Base-by-base conservation (phyloP, 1,284 basidiomycete species). In the Volvariella volvacea region DNA sequence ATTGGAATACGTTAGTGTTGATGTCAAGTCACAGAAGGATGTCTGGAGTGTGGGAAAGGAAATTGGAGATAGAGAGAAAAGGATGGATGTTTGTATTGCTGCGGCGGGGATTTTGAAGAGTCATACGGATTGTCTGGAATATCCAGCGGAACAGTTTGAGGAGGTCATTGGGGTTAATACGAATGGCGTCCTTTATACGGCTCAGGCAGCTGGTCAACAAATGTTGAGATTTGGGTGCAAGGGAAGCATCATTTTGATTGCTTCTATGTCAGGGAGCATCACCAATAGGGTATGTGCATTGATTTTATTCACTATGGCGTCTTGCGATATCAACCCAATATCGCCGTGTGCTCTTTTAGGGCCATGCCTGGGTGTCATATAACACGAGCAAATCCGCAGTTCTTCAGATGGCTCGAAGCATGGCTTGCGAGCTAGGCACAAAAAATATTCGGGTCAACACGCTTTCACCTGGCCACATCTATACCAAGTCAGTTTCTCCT, bases 181-280 rank as follows among this genome's bases (percentile, higher is more conserved):
- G 34, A 81, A 77, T 44, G 89, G 88, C 1, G 86, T 86, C 22
- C 64, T 91, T 50, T 83, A 80, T 56, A 86, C 86, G 6, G 85
- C 86, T 4, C 86, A 89, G 58, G 85, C 85, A 0, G 88, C 82
- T 8, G 88, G 87, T 4, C 71, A 78, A 46, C 79, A 87, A 62
- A 90, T 88, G 85, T 67, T 60, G 15, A 71, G 78, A 22, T 87
- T 83, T 52, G 76, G 78, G 4, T 76, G 71, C n/a, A 71, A 73
- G 12, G 90, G 88, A 1, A 90, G 87, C 53, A 89, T 93, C 52
- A 76, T 90, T 51, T 64, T 91, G 50, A 82, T 92, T 53, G 90
- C 86, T 17, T 90, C 86, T 48, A 92, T 93, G 87, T 88, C 84
- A 38, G 91, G 88, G 14, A 81, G 80, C 43, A 81, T 92, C 52